phyloP scores from a whole-genome alignment of 345 rosid genomes.

The Brassica rapa region DNA sequence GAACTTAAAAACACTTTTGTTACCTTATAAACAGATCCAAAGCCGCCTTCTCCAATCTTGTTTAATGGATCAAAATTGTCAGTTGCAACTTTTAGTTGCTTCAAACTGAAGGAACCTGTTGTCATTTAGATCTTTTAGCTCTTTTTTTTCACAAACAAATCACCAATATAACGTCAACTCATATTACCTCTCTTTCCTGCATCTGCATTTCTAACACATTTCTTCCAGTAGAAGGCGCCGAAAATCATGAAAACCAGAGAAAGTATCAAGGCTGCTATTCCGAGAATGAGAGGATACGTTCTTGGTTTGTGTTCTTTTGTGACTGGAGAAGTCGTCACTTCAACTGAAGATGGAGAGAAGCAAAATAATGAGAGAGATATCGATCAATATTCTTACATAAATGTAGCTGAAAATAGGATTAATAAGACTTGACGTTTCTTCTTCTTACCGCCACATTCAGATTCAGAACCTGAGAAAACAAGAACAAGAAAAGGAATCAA shows the following conservation, averaged over 20 bases:
- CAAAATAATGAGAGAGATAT: not conserved
- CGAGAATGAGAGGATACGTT: constrained; percentile 28
- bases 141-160: not conserved
- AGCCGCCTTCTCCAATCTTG: constrained; percentile 50
- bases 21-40: constrained; percentile 48
- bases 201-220: not conserved
- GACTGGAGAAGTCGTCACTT: constrained; percentile 6
- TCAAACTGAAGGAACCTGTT: constrained; percentile 39
- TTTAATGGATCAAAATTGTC: constrained; percentile 37
- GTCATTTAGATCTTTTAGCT: not conserved
- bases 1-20: not conserved
- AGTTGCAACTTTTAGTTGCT: constrained; percentile 43
- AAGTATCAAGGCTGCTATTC: constrained; percentile 38
- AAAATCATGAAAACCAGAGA: constrained; percentile 37
- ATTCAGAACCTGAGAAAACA: constrained; percentile 33
- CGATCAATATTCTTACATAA: not conserved
- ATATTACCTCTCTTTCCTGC: constrained; percentile 17
- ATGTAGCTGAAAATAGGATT: not conserved
- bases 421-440: not conserved
- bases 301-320: constrained; percentile 15
- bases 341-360: constrained; percentile 11
- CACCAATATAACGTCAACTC: not conserved
- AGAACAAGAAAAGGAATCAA: constrained; percentile 1
- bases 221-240: constrained; percentile 44
- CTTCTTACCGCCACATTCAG: constrained; percentile 42